These are phyloP conservation scores for Cryptococcus depauperatus DNA, from an alignment of 1,284 basidiomycete species.

Conservation along the genomic window DNA sequence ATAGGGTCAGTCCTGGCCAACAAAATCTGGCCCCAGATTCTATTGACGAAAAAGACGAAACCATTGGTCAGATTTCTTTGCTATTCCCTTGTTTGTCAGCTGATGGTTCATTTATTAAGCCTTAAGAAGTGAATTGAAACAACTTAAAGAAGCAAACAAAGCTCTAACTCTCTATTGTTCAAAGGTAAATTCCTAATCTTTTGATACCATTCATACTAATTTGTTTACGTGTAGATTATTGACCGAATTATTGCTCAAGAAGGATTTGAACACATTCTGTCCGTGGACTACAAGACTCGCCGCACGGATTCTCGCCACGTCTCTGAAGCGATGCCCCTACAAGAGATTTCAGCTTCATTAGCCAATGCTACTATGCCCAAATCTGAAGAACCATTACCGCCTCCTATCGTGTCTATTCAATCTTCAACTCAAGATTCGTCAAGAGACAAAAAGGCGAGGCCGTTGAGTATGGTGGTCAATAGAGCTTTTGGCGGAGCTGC, in stretches of 20 bases:
- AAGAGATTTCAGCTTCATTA: slow-evolving; percentile 1
- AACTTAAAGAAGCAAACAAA: slow-evolving; percentile 87
- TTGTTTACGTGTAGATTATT: slow-evolving; percentile 55
- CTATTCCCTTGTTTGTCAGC: too few relatives aligned
- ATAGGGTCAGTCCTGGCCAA: too few relatives aligned
- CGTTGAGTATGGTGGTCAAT: slow-evolving; percentile 26
- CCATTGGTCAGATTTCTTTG: too few relatives aligned
- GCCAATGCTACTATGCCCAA: background rate
- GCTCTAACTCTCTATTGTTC: slow-evolving; percentile 86
- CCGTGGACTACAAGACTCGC: slow-evolving; percentile 62
- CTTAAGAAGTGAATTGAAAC: slow-evolving; percentile 71
- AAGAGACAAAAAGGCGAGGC: slow-evolving; percentile 19
- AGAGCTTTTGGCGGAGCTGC: slow-evolving; percentile 13
- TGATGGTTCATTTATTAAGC: too few relatives aligned
- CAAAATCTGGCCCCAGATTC: too few relatives aligned
- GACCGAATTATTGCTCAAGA: slow-evolving; percentile 89
- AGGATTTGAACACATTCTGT: slow-evolving; percentile 86
- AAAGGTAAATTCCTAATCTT: slow-evolving; percentile 48
- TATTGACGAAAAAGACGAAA: too few relatives aligned
- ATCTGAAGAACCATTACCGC: slow-evolving; percentile 1
- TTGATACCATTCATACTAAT: background rate
- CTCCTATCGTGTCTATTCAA: background rate
- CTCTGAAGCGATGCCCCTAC: slow-evolving; percentile 5
- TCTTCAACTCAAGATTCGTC: background rate
- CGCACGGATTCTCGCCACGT: slow-evolving; percentile 9